Evolutionary conservation across 108 stramenopile species (phyloP), one percentile per base, ranked within the genome.

Genomic region (Mediolabrus comicus): DNA sequence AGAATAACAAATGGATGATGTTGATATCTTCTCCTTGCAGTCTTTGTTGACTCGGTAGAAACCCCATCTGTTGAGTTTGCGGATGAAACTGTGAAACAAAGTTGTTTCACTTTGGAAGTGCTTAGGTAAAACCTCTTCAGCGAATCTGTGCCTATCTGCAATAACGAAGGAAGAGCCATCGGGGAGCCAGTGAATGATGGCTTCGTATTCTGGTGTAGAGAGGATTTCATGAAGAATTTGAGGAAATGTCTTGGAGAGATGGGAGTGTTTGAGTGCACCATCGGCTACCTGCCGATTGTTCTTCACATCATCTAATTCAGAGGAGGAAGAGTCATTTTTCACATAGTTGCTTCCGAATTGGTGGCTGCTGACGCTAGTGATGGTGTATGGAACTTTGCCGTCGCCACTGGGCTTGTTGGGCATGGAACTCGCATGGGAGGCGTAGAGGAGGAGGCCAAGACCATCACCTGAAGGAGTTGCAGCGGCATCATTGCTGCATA

Each of bases 101-200:
- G 36, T n/a, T n/a, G n/a, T 4, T 12, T 6, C 36, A 36, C 36
- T n/a, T n/a, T n/a, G 36, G 36, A 84, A 84, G 62, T 69, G 78
- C 12, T 70, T 33, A 4, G 79, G 79, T 13, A 84, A 19, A 16
- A 81, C 49, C 38, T 81, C 61, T 11, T n/a, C 34, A 2, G 59
- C 32, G 59, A 61, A 61, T 25, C 26, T 8, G 1, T 66, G 52
- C 57, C 62, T 75, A 52, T 75, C 66, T 8, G 60, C 25, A 22
- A 75, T 60, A 17, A 62, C 19, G 49, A 75, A 75, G 12, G 19
- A 31, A 10, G 31, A 61, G 24, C 74, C 74, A 26, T 66, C 60
- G 14, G 66, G 66, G 12, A 75, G 60, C 74, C 74, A 75, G 46
- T 75, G 74, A 25, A 75, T 62, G 53, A 31, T n/a, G 30, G 34